Base-by-base conservation (phyloP, 176 grass and related monocot species). In the Carex parvula region DNA sequence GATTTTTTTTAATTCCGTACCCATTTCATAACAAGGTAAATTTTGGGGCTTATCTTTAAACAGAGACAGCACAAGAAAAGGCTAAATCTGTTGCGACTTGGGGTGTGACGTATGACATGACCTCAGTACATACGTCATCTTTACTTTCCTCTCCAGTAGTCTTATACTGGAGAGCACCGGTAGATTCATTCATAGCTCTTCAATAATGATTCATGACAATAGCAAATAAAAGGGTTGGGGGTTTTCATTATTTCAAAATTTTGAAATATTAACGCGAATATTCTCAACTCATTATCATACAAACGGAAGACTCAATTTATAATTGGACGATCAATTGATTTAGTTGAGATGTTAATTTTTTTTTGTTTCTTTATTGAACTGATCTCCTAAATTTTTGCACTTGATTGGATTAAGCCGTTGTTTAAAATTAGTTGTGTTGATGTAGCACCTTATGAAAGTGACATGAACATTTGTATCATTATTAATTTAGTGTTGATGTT, bases 41-140 rank as follows among this genome's bases (percentile, higher is more conserved):
- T 3, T 9, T 69, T 69, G 41, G 65, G 65, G 71, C 21, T 75
- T 3, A 24, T 52, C 42, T 52, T 74, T 14, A 22, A 74, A 72
- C 14, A 48, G 70, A 73, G 39, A 73, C 37, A 50, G 18, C 0
- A 3, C 32, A 71, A 72, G 41, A 15, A 21, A 76, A 76, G n/a
- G 48, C 3, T 22, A 13, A 21, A 30, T 76, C 20, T 53, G 39
- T 26, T 54, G 46, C 29, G 70, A 53, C 16, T 2, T 76, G 54
- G 54, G 37, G 44, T 17, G 12, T 76, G 72, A 76, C 72, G 21
- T 76, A 30, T 55, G 72, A 55, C 72, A 76, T 76, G 72, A 76
- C 20, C 20, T 0, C 11, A 76, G 12, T 9, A 1, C 48, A 29
- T 30, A 55, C 13, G 72, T 76, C 55, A 55, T 0, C 4, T 16